phyloP scores from a whole-genome alignment of 257 asterid species.

The Nicotiana obtusifolia region DNA sequence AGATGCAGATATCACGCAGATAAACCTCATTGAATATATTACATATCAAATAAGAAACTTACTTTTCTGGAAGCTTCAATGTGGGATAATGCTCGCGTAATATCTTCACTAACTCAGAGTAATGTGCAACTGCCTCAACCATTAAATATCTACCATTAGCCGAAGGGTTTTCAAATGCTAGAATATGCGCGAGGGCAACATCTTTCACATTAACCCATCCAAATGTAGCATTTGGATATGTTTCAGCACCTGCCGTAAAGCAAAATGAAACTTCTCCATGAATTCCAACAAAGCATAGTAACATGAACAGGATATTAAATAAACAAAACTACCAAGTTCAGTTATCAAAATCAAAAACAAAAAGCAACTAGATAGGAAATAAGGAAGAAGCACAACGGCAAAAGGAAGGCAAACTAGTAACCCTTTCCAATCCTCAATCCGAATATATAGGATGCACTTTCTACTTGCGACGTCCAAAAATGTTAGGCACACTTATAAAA shows the following conservation, averaged over 20 bases:
- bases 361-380: background rate
- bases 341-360: background rate
- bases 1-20: background rate
- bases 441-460: background rate
- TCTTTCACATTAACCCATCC: conserved; percentile 72
- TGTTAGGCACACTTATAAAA: no score
- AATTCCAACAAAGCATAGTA: background rate
- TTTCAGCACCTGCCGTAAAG: conserved; percentile 45
- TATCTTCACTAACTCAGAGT: conserved; percentile 44
- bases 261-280: background rate
- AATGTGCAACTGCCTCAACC: conserved; percentile 52
- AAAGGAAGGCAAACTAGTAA: background rate
- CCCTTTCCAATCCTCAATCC: background rate
- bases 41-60: conserved; percentile 14
- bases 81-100: conserved; percentile 49
- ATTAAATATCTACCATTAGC: conserved; percentile 65
- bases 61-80: conserved; percentile 57
- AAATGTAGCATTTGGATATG: conserved; percentile 38
- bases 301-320: background rate
- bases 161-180: conserved; percentile 54
- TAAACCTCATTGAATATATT: background rate
- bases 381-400: background rate
- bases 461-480: background rate
- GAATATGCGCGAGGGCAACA: conserved; percentile 66
- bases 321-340: background rate